Evolutionary conservation across 2,329 filamentous ascomycete species (phyloP).

Genomic region (Cercospora berteroae): DNA sequence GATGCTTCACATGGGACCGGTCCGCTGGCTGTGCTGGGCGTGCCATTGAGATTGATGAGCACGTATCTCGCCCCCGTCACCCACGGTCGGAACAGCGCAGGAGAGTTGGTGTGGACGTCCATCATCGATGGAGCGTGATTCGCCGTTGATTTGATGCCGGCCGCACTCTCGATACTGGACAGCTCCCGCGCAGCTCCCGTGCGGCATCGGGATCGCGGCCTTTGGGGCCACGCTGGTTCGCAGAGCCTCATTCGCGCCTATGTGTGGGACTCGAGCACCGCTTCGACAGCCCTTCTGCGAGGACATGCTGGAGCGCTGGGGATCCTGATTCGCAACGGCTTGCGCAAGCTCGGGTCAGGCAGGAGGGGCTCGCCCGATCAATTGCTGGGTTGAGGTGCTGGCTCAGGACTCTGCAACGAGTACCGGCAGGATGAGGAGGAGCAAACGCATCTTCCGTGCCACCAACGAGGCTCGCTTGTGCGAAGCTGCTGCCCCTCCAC

Average conservation of each 20-base stretch:
- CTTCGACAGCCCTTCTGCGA: not conserved
- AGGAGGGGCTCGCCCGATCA: constrained; percentile 4
- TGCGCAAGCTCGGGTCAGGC: not conserved
- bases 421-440: constrained; percentile 4
- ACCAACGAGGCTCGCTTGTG: not conserved
- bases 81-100: not conserved
- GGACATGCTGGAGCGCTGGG: not conserved
- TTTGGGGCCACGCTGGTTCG: not conserved
- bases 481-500: not conserved
- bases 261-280: not conserved
- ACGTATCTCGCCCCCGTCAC: not conserved
- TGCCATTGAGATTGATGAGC: not conserved
- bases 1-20: not conserved
- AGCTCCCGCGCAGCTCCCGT: not conserved
- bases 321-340: not conserved
- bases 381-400: not conserved
- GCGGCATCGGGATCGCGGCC: not conserved
- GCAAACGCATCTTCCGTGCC: not conserved
- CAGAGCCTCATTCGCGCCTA: not conserved
- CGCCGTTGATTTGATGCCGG: not conserved
- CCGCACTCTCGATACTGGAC: not conserved
- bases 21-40: not conserved
- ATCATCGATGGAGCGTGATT: not conserved
- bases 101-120: not conserved
- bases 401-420: not conserved